These are phyloP conservation scores for Candida quercuum DNA, from an alignment of 805 yeast genomes.

Conservation along the genomic window DNA sequence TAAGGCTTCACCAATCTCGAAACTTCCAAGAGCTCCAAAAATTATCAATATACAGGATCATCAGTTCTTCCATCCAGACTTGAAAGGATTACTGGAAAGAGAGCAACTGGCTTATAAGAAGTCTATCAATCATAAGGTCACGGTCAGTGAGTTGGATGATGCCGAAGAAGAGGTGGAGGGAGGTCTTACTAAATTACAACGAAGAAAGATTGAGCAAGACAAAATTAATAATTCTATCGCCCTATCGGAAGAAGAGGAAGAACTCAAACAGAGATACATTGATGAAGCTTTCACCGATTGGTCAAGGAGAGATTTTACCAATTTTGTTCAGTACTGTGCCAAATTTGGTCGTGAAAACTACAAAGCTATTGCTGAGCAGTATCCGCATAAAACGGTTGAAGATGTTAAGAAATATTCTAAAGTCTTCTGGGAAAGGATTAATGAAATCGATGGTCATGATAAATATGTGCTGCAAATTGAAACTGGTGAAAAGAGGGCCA, in stretches of 20 bases:
- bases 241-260: slow-evolving; percentile 57
- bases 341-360: slow-evolving; percentile 55
- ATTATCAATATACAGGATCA: slow-evolving; percentile 60
- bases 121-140: slow-evolving; percentile 51
- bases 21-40: slow-evolving; percentile 57
- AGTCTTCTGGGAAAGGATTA: slow-evolving; percentile 58
- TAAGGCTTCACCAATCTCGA: slow-evolving; percentile 36
- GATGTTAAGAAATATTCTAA: slow-evolving; percentile 57
- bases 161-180: slow-evolving; percentile 28
- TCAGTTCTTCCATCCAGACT: slow-evolving; percentile 60
- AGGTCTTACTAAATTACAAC: slow-evolving; percentile 11
- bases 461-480: slow-evolving; percentile 70
- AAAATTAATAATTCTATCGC: slow-evolving; percentile 51
- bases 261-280: slow-evolving; percentile 46
- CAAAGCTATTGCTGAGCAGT: slow-evolving; percentile 43
- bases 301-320: slow-evolving; percentile 72
- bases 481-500: slow-evolving; percentile 62
- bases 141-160: slow-evolving; percentile 57
- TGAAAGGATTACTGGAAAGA: slow-evolving; percentile 49
- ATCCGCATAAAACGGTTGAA: slow-evolving; percentile 50
- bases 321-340: slow-evolving; percentile 64
- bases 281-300: slow-evolving; percentile 57
- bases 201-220: slow-evolving; percentile 39
- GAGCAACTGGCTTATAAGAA: slow-evolving; percentile 64
- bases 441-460: slow-evolving; percentile 62